These are phyloP conservation scores for Trichoderma sp. DNA, from an alignment of 2,329 filamentous ascomycete species.

Conservation along the genomic window DNA sequence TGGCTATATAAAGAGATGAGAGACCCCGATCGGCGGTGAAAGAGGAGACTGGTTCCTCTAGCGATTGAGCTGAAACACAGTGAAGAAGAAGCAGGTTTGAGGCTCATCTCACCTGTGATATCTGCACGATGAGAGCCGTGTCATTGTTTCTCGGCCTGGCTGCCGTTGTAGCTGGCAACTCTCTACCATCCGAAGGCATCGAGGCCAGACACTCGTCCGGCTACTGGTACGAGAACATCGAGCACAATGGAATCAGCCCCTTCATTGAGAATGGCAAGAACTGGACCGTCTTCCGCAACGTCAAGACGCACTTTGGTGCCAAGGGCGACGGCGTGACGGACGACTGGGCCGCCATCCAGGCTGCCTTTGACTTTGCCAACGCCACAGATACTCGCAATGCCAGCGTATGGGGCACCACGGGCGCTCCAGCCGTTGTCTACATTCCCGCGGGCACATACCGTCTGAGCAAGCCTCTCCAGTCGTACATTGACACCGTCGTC, in stretches of 20 bases:
- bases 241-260: slow-evolving; percentile 32
- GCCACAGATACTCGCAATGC: slow-evolving; percentile 26
- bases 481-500: slow-evolving; percentile 40
- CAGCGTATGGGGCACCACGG: slow-evolving; percentile 29
- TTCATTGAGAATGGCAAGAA: slow-evolving; percentile 30
- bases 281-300: slow-evolving; percentile 68
- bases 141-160: slow-evolving; percentile 23
- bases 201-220: slow-evolving; percentile 12
- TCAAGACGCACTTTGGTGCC: slow-evolving; percentile 67
- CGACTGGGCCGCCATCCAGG: slow-evolving; percentile 72
- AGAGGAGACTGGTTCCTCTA: neutral
- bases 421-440: slow-evolving; percentile 35
- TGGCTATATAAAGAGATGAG: neutral
- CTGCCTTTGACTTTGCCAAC: slow-evolving; percentile 30
- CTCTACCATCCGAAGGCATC: slow-evolving; percentile 4
- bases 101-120: neutral
- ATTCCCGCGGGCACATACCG: slow-evolving; percentile 41
- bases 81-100: neutral
- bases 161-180: slow-evolving; percentile 13
- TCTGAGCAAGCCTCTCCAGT: slow-evolving; percentile 38
- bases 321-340: slow-evolving; percentile 67
- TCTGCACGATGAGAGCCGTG: slow-evolving; percentile 14
- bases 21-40: neutral
- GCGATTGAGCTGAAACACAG: neutral
- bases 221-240: slow-evolving; percentile 31